These are phyloP conservation scores for Plasmodium coatneyi DNA, from an alignment of 169 alveolate genomes.

Conservation along the genomic window DNA sequence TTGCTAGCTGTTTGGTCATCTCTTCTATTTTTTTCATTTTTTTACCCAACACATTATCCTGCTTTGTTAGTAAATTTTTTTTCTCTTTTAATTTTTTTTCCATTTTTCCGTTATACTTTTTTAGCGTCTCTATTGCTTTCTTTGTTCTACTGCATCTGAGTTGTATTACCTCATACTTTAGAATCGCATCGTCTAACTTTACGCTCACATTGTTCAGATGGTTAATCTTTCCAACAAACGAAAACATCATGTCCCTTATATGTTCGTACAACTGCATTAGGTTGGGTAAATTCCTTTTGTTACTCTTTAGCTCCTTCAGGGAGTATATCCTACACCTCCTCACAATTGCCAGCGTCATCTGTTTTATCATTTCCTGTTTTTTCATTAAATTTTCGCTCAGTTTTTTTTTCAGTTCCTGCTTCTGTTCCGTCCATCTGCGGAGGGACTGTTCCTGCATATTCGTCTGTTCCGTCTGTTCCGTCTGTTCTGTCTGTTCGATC, in stretches of 20 bases:
- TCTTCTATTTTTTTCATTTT: conserved; percentile 4
- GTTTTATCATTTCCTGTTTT: conserved; percentile 49
- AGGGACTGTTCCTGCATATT: not conserved
- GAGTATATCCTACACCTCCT: conserved; percentile 42
- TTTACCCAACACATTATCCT: conserved; percentile 1
- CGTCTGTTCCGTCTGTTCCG: not conserved
- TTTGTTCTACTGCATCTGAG: conserved; percentile 45
- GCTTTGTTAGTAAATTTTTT: conserved; percentile 25
- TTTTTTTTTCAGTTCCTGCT: not conserved
- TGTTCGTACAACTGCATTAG: conserved; percentile 31
- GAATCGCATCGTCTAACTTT: conserved; percentile 42
- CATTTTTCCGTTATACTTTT: conserved; percentile 34
- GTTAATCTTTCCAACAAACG: conserved; percentile 33
- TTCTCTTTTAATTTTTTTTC: conserved; percentile 29
- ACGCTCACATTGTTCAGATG: conserved; percentile 33
- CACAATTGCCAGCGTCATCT: conserved; percentile 20
- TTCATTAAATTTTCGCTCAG: conserved; percentile 29
- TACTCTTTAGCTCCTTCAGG: conserved; percentile 27
- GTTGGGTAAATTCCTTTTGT: not conserved
- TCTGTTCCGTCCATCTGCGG: conserved; percentile 2
- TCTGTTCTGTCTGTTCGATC: not conserved
- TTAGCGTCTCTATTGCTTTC: conserved; percentile 54
- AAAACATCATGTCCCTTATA: conserved; percentile 34
- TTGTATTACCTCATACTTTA: conserved; percentile 39
- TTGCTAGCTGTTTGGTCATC: not conserved